Percentiles rank a stretch among this genome's conserved stretches.
Conservation (phyloP, 1,284 basidiomycete genomes). For the Polyporus tsugae region DNA sequence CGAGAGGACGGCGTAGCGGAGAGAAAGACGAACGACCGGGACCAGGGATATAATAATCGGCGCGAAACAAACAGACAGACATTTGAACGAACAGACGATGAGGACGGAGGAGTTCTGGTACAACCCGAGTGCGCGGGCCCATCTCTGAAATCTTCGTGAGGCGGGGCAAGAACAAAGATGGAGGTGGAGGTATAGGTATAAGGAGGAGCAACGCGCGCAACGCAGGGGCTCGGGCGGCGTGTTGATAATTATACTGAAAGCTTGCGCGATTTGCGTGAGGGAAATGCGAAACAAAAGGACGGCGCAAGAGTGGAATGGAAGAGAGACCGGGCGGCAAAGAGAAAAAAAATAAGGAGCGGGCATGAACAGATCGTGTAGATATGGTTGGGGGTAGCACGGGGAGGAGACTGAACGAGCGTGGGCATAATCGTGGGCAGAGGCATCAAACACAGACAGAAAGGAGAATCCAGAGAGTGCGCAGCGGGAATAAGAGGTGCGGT, state of each 20-base stretch:
- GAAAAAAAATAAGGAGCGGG: constrained; percentile 12
- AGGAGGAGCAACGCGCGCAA: constrained; percentile 22
- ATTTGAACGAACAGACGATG: constrained; percentile 13
- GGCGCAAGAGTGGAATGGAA: constrained; percentile 3
- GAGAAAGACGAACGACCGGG: constrained; percentile 4
- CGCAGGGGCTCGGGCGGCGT: constrained; percentile 9
- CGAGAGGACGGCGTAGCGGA: constrained; percentile 7
- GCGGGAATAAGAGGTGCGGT: background rate
- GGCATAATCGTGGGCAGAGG: constrained; percentile 22
- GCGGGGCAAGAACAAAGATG: constrained; percentile 26
- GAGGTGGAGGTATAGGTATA: constrained; percentile 23
- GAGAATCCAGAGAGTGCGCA: constrained; percentile 4
- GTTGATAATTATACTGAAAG: constrained; percentile 20
- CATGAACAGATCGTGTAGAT: constrained; percentile 26
- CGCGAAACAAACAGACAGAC: constrained; percentile 9
- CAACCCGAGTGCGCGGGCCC: constrained; percentile 28
- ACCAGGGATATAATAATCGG: constrained; percentile 25
- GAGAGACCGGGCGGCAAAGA: constrained; percentile 5
- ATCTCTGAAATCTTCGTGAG: constrained; percentile 13
- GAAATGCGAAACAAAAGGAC: background rate
- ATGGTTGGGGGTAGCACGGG: constrained; percentile 27
- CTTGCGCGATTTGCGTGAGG: background rate
- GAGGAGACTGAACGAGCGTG: constrained; percentile 26
- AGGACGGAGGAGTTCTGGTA: constrained; percentile 18
- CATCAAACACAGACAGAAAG: constrained; percentile 16